These are phyloP conservation scores for Apiotrichum akiyoshidainum DNA, from an alignment of 1,284 basidiomycete genomes.

Conservation along the genomic window DNA sequence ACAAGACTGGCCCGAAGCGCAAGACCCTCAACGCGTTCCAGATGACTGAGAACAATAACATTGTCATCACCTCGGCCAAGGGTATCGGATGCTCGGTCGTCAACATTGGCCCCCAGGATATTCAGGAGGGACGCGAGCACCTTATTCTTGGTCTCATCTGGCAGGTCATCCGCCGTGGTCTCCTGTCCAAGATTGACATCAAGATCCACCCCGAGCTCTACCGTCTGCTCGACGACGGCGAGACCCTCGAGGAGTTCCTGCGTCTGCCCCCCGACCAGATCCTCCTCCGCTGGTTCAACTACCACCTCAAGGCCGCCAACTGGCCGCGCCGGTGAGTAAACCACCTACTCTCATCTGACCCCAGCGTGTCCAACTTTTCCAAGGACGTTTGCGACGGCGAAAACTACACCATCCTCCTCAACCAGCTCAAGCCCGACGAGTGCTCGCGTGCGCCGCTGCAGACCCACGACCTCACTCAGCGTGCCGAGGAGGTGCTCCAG, in stretches of 20 bases:
- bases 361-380: slow-evolving; percentile 93
- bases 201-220: slow-evolving; percentile 97
- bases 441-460: slow-evolving; percentile 92
- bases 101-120: slow-evolving; percentile 91
- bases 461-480: slow-evolving; percentile 71
- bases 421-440: slow-evolving; percentile 89
- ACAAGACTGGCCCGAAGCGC: slow-evolving; percentile 66
- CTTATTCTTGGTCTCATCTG: slow-evolving; percentile 98
- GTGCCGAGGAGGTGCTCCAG: slow-evolving; percentile 88
- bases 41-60: slow-evolving; percentile 99
- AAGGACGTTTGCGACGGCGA: slow-evolving; percentile 92
- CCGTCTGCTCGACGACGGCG: slow-evolving; percentile 89
- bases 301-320: slow-evolving; percentile 90
- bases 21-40: slow-evolving; percentile 86
- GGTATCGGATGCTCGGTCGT: slow-evolving; percentile 98
- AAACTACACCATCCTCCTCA: slow-evolving; percentile 93
- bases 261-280: slow-evolving; percentile 95
- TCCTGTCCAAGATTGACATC: slow-evolving; percentile 93
- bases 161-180: slow-evolving; percentile 93
- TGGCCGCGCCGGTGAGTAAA: slow-evolving; percentile 74
- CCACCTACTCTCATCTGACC: too few species aligned
- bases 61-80: slow-evolving; percentile 96
- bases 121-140: slow-evolving; percentile 92
- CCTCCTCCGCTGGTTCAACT: slow-evolving; percentile 96
- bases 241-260: slow-evolving; percentile 93